A percentile compares a stretch with the other conserved stretches of the same genome.
Conservation (phyloP, 257 asterid species). For the Mitragyna speciosa region DNA sequence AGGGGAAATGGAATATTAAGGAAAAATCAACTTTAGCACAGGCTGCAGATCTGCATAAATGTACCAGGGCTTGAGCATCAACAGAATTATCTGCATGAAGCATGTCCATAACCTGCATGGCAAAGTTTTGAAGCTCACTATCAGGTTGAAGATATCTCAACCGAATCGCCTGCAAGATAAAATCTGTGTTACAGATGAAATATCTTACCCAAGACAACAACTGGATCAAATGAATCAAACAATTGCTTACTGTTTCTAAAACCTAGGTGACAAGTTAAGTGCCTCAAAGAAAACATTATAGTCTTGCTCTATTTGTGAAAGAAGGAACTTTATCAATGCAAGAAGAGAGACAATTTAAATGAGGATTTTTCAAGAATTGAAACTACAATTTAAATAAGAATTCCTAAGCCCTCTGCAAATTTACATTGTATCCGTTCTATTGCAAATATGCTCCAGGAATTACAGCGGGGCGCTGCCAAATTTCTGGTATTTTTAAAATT, state of each 20-base stretch:
- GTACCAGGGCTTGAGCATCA: constrained; percentile 98
- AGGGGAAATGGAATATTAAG: not conserved
- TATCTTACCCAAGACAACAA: not conserved
- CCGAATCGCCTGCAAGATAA: constrained; percentile 69
- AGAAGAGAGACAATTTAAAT: not conserved
- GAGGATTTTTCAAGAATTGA: not conserved
- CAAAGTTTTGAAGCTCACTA: constrained; percentile 78
- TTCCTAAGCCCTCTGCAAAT: not conserved
- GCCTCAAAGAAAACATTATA: not conserved
- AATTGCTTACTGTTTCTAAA: not conserved
- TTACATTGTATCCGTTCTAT: not conserved
- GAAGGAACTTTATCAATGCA: not conserved
- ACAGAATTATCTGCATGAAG: constrained; percentile 60
- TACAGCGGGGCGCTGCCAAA: not conserved
- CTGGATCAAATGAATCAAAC: not conserved
- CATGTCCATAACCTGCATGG: constrained; percentile 77
- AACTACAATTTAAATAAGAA: not conserved
- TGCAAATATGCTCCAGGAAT: not conserved
- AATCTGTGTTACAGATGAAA: constrained; percentile 19
- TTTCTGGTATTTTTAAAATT: not conserved
- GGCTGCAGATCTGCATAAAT: constrained; percentile 19
- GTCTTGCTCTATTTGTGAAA: not conserved
- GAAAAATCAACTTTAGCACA: constrained; percentile 2
- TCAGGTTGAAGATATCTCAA: constrained; percentile 85
- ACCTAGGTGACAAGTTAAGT: not conserved